These are phyloP conservation scores for Aspergillus arachidicola DNA, from an alignment of 2,329 filamentous ascomycete genomes.

Conservation along the genomic window DNA sequence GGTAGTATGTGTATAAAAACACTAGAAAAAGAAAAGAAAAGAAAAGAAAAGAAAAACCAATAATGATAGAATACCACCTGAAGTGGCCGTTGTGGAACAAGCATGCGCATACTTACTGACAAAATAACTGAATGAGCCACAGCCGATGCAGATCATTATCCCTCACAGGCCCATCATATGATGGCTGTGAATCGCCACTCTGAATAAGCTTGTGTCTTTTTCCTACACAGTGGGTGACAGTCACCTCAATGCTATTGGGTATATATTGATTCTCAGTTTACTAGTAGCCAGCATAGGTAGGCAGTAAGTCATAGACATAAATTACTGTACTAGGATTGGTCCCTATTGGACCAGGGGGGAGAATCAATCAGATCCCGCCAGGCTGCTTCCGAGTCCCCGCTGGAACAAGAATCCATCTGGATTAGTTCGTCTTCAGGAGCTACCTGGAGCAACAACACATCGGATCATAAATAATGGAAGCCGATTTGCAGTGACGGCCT, in stretches of 20 bases:
- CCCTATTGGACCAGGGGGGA: not conserved
- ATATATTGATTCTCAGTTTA: not conserved
- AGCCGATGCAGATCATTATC: not conserved
- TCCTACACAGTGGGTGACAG: not conserved
- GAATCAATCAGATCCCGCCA: not conserved
- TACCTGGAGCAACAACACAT: too few species aligned
- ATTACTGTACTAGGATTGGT: not conserved
- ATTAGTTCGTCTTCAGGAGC: not conserved
- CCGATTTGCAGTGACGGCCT: not conserved
- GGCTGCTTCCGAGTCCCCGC: not conserved
- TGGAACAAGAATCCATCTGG: not conserved
- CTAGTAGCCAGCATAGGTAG: not conserved
- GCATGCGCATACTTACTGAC: not conserved
- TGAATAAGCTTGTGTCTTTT: not conserved
- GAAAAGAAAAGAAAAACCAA: not conserved
- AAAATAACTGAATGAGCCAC: not conserved
- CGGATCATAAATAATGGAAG: not conserved
- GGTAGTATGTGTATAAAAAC: not conserved
- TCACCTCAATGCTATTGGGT: not conserved
- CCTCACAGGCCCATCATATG: not conserved
- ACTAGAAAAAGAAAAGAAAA: too few species aligned
- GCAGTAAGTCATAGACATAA: not conserved
- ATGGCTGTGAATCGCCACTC: not conserved
- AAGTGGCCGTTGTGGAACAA: not conserved
- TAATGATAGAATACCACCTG: not conserved